These are phyloP conservation scores for Gracilaria caudata DNA, from an alignment of 23 red algal species.

Conservation along the genomic window DNA sequence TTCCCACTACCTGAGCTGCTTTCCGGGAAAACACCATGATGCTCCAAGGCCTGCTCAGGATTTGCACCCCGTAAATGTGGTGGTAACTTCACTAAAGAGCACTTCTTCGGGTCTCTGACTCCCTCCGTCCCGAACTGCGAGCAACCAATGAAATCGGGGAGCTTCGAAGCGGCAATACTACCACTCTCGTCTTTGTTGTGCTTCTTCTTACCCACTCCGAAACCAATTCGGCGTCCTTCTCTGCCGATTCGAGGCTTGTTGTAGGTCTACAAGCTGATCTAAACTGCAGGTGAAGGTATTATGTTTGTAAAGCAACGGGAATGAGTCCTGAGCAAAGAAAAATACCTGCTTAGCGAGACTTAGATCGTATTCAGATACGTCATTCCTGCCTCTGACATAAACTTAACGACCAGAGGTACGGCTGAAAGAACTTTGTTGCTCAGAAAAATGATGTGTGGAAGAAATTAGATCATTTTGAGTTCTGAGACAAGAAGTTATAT, in stretches of 20 bases:
- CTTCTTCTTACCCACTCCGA: neutral
- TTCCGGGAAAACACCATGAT: neutral
- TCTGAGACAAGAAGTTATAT: too few relatives aligned
- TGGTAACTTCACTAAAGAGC: neutral
- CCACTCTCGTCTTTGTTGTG: neutral
- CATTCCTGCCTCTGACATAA: neutral
- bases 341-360: constrained; percentile 16
- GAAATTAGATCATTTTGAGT: too few relatives aligned
- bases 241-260: neutral
- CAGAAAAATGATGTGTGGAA: too few relatives aligned
- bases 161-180: neutral
- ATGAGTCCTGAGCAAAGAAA: constrained; percentile 9
- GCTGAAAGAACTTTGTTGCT: too few relatives aligned
- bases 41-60: neutral
- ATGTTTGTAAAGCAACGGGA: constrained; percentile 2
- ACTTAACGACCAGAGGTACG: too few relatives aligned
- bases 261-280: neutral
- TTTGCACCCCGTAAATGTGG: neutral
- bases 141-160: neutral
- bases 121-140: neutral
- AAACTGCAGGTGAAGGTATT: neutral
- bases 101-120: neutral
- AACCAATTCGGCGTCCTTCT: neutral
- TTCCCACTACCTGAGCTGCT: neutral
- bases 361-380: neutral